Evolutionary conservation across 768 basidiomycete genomes (phyloP).

Genomic region (Exidia glandulosa): DNA sequence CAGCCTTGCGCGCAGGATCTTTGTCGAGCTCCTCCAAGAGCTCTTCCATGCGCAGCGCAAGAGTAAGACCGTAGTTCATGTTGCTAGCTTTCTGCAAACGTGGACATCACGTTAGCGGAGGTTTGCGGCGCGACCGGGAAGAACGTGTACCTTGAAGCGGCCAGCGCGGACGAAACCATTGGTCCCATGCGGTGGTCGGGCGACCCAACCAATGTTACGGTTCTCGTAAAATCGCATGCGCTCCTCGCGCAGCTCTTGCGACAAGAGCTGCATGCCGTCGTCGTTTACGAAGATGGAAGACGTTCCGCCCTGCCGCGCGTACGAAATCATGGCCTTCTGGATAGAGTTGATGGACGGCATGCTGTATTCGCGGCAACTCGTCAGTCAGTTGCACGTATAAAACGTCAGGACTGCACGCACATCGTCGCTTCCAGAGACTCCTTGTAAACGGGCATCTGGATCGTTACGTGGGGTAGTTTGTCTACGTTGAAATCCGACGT

Average conservation of each 20-base stretch:
- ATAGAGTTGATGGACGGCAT: conserved; percentile 33
- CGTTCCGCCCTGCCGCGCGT: conserved; percentile 43
- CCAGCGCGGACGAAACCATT: conserved; percentile 71
- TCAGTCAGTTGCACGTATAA: conserved; percentile 36
- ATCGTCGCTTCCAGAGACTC: conserved; percentile 41
- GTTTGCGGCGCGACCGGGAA: no score
- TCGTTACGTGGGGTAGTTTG: conserved; percentile 37
- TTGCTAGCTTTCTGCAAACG: conserved; percentile 89
- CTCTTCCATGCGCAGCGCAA: conserved; percentile 52
- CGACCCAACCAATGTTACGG: conserved; percentile 70
- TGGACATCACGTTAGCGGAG: no score
- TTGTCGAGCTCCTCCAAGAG: conserved; percentile 27
- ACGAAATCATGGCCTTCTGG: conserved; percentile 25
- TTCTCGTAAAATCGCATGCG: conserved; percentile 35
- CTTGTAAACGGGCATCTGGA: conserved; percentile 52
- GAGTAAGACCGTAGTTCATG: conserved; percentile 73
- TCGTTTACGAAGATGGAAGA: conserved; percentile 53
- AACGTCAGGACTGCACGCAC: conserved; percentile 1
- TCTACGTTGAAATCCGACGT: conserved; percentile 23
- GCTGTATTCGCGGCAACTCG: conserved; percentile 37
- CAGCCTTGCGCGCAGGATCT: conserved; percentile 40
- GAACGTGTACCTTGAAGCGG: no score
- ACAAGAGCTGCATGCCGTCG: conserved; percentile 36
- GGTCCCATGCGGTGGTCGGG: conserved; percentile 37
- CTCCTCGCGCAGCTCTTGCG: conserved; percentile 14